Evolutionary conservation across 2,329 filamentous ascomycete species (phyloP).

Genomic region (Ilyonectria robusta): DNA sequence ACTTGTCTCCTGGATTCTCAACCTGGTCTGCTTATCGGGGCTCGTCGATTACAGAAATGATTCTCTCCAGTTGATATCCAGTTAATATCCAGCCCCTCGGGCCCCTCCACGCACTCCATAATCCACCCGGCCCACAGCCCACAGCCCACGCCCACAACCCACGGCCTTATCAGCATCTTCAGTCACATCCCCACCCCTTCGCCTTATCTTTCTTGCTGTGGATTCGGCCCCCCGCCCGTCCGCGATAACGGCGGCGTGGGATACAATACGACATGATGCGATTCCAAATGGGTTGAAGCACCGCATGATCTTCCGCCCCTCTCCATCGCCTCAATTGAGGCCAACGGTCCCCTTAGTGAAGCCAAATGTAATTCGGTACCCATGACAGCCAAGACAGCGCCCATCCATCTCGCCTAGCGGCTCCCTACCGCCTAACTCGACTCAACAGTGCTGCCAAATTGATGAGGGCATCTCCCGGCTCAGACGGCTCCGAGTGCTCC

Average conservation of each 20-base stretch:
- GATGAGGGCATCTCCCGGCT: slow-evolving; percentile 18
- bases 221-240: slow-evolving; percentile 5
- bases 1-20: slow-evolving; percentile 10
- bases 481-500: slow-evolving; percentile 8
- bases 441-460: background rate
- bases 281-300: slow-evolving; percentile 9
- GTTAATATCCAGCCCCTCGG: slow-evolving; percentile 9
- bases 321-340: background rate
- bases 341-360: background rate
- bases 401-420: background rate
- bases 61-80: slow-evolving; percentile 6
- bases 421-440: background rate
- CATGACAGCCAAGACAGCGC: slow-evolving; percentile 14
- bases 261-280: slow-evolving; percentile 21
- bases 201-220: slow-evolving; percentile 26
- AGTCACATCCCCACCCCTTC: slow-evolving; percentile 23
- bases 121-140: slow-evolving; percentile 2
- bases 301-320: slow-evolving; percentile 3
- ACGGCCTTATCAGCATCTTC: slow-evolving; percentile 21
- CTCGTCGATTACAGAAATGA: slow-evolving; percentile 16
- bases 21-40: slow-evolving; percentile 8
- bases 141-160: slow-evolving; percentile 5
- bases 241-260: slow-evolving; percentile 14
- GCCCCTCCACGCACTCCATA: slow-evolving; percentile 10
- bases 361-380: background rate